These are phyloP conservation scores for Zygnema circumcarinatum DNA, from an alignment of 139 green algal species.

Conservation along the genomic window DNA sequence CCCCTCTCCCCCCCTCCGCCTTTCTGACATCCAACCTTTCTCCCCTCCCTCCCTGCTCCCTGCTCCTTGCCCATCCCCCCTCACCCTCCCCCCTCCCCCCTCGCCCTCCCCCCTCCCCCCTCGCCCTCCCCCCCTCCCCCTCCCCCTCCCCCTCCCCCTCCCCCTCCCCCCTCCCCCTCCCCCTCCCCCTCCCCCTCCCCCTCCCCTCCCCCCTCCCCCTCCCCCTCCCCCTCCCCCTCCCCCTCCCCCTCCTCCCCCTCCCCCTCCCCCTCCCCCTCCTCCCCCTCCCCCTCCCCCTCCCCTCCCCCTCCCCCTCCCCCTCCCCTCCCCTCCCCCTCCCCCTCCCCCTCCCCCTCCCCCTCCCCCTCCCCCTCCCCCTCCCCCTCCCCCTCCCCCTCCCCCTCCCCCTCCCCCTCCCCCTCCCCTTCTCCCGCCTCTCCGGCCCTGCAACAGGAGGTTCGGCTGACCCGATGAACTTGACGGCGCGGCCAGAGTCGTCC, in stretches of 20 bases:
- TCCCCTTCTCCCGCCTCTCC: too few species aligned
- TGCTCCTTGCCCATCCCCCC: too few species aligned
- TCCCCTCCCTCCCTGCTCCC: too few species aligned
- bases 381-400: too few species aligned
- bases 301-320: not conserved
- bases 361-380: conserved; percentile 16
- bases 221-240: conserved; percentile 2
- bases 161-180: not conserved
- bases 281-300: not conserved
- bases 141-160: not conserved
- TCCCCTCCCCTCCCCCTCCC: not conserved
- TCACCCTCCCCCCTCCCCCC: too few species aligned
- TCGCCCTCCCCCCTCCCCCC: too few species aligned
- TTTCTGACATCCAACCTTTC: too few species aligned
- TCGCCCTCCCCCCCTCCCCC: too few species aligned
- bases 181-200: not conserved
- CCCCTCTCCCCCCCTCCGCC: too few species aligned
- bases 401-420: too few species aligned
- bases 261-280: not conserved
- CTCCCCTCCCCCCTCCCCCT: not conserved
- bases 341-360: not conserved
- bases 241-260: not conserved
- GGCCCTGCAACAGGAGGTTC: too few species aligned
- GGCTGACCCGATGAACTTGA: conserved; percentile 61
- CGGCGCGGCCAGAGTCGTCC: conserved; percentile 28